Conservation (phyloP, 1,284 basidiomycete species). For the Puccinia coronata region DNA sequence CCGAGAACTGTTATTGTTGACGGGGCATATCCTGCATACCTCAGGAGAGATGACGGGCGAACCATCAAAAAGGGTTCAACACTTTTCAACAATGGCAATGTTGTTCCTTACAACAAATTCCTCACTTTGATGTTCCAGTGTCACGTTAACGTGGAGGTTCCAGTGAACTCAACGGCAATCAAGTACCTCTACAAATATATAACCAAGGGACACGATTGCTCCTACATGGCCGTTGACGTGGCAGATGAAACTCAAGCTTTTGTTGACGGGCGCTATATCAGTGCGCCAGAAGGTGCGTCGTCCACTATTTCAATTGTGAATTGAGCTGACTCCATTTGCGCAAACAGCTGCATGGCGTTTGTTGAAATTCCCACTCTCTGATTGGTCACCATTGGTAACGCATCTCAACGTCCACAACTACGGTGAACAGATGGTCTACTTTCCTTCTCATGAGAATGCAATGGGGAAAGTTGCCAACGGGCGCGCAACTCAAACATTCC, state of each 20-base stretch:
- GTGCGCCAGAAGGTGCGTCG: neutral
- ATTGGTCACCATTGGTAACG: neutral
- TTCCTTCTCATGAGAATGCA: neutral
- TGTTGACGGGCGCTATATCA: slow-evolving; percentile 1
- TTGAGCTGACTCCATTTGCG: neutral
- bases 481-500: neutral
- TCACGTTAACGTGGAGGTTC: slow-evolving; percentile 33
- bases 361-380: slow-evolving; percentile 59
- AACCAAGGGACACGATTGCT: neutral
- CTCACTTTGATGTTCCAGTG: neutral
- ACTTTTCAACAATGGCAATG: slow-evolving; percentile 40
- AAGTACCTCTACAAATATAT: slow-evolving; percentile 42
- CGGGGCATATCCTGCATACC: neutral
- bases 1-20: too few species aligned
- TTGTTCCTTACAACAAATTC: slow-evolving; percentile 25
- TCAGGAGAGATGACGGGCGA: neutral
- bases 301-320: too few species aligned
- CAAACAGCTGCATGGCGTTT: slow-evolving; percentile 60
- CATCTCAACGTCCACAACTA: neutral
- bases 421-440: neutral
- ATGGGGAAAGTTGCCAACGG: neutral
- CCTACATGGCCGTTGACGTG: neutral
- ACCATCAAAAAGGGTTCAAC: slow-evolving; percentile 52
- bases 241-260: slow-evolving; percentile 10
- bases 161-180: neutral